Evolutionary conservation across 352 stramenopile genomes (phyloP), one percentile per base, ranked within the genome.

Genomic region (Globisporangium polare): DNA sequence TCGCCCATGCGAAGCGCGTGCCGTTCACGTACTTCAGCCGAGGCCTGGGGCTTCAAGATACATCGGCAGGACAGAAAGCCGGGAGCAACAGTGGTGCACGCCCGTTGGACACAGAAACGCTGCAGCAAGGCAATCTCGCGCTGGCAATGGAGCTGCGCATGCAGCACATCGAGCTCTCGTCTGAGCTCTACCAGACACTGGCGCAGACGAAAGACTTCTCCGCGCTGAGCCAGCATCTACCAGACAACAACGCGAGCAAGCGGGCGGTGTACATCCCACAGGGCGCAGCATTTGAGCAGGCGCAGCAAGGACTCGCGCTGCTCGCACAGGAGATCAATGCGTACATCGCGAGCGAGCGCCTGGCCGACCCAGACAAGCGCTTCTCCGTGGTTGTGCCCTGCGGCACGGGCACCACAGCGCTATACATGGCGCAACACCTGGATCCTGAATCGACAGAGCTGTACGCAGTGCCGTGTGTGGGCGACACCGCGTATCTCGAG

Each of bases 1-100:
- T 95, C 35, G 83, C 86, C n/a, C 69, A 88, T 49, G 67, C 67
- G n/a, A 84, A 83, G 68, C 52, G 49, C 41, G 73, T 90, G 24
- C 84, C 86, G 15, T 95, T 95, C 69, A 92, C 81, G n/a, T 95
- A 95, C 58, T 93, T 94, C 45, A 90, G 77, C 65, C 78, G 83
- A 26, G 60, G 62, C 6, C 37, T 90, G 22, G 53, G 73, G 12
- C 18, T 66, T 20, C 60, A 20, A 24, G 18, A 10, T 6, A 29
- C 29, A 13, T 17, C 12, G 26, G 3, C 29, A 27, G 50, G 50
- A 49, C 5, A n/a, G 6, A 22, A 46, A n/a, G 15, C 9, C 22
- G 9, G 22, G 18, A 50, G 7, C 10, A 37, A 17, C 18, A 27
- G 6, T 51, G 26, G 20, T 8, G 26, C 15, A 49, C 7, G 69